Percentiles rank a stretch among this genome's conserved stretches.
Evolutionary conservation across 768 basidiomycete genomes (phyloP).

Genomic region (Tricholoma saponaceum): DNA sequence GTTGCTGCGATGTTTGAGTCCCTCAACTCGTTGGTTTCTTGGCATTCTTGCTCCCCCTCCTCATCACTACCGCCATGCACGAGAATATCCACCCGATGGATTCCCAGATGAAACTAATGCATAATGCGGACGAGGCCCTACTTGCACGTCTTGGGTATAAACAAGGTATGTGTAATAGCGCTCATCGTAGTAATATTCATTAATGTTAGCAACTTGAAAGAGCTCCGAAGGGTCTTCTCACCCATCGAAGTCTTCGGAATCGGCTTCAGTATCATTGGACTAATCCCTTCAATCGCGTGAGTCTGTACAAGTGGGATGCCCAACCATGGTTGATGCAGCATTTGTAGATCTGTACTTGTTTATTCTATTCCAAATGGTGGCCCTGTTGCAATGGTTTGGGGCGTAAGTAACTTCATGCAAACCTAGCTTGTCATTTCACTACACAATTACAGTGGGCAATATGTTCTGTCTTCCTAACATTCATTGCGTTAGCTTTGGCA

Average conservation of each 20-base stretch:
- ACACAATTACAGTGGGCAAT: slow-evolving; percentile 51
- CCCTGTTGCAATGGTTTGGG: slow-evolving; percentile 70
- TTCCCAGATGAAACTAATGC: background rate
- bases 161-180: slow-evolving; percentile 9
- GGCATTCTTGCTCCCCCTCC: too few relatives aligned
- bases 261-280: slow-evolving; percentile 65
- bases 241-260: slow-evolving; percentile 67
- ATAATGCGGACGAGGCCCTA: slow-evolving; percentile 14
- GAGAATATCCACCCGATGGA: background rate
- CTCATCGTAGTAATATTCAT: background rate
- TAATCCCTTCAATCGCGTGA: slow-evolving; percentile 57
- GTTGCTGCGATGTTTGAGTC: background rate
- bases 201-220: slow-evolving; percentile 13
- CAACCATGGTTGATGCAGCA: too few relatives aligned
- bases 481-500: slow-evolving; percentile 64
- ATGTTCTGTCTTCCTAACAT: slow-evolving; percentile 56
- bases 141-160: slow-evolving; percentile 19
- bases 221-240: slow-evolving; percentile 52
- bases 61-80: background rate
- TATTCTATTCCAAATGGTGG: slow-evolving; percentile 67
- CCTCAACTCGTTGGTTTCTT: background rate
- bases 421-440: background rate
- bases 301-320: background rate
- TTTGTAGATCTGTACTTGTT: slow-evolving; percentile 33
- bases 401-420: slow-evolving; percentile 33